Base-by-base conservation (phyloP, 495 filamentous ascomycete species). In the Friedmanniomyces simplex region DNA sequence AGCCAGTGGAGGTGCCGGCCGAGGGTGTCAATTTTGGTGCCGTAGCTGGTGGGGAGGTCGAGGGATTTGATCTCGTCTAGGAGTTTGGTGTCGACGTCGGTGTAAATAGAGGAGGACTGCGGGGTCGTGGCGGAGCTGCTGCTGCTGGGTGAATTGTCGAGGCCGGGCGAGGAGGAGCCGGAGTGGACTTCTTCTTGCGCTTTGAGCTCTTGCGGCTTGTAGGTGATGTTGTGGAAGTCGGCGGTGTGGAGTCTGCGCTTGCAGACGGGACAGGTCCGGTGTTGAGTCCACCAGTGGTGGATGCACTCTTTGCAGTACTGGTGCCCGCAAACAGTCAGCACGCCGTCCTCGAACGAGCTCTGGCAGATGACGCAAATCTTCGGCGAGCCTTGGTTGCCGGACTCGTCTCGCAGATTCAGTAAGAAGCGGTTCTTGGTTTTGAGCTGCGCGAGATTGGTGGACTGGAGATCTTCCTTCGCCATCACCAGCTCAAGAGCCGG, bases 221-320 rank as follows among this genome's bases (percentile, higher is more conserved):
- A 76, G 0, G 83, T 88, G 59, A 97, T 91, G 43, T 89, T 81
- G 62, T 91, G 84, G 28, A 96, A 78, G 66, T 89, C 87, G 2
- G 69, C 73, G 1, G 64, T 55, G 24, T 72, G 74, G 10, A 96
- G 70, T 0, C 74, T 70, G 47, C 73, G 75, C 59, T 91, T 94
- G 76, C 91, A 97, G 1, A 86, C 74, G 6, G 71, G 70, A 51
- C 71, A 73, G 10, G 52, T 71, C 14, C 67, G 63, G 47, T 72
- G 62, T 11, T 52, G 7, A 4, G 51, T 61, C 68, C 66, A 86
- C 91, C 93, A 98, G 10, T 79, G 54, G 3, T 73, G 71, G 28
- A 96, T 81, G 69, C 93, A 98, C 32, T 87, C 86, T 54, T 83
- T 86, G 72, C 91, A 96, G 64, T 87, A 96, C 55, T 85, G 81